Conservation (phyloP, 148 eudicot species). For the Chenopodium berlandieri region DNA sequence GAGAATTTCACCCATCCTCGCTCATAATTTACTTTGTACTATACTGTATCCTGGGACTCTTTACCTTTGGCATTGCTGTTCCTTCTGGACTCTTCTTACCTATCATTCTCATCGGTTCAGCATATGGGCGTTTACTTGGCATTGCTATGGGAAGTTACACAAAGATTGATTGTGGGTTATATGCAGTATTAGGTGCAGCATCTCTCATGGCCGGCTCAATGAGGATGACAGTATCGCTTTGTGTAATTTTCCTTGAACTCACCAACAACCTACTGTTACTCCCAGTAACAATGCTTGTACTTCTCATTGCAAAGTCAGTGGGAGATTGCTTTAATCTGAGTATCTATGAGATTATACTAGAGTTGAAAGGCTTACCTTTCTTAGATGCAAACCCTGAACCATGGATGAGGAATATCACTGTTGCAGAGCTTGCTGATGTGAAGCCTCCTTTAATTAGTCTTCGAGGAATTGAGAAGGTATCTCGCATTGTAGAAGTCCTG, state of each 20-base stretch:
- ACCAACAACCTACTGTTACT: slow-evolving; percentile 76
- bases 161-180: slow-evolving; percentile 67
- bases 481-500: slow-evolving; percentile 57
- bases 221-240: slow-evolving; percentile 93
- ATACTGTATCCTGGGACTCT: slow-evolving; percentile 65
- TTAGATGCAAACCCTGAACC: slow-evolving; percentile 76
- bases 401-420: slow-evolving; percentile 80
- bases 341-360: slow-evolving; percentile 80
- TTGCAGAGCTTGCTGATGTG: slow-evolving; percentile 68
- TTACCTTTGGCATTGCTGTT: slow-evolving; percentile 90
- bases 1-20: slow-evolving; percentile 49
- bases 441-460: slow-evolving; percentile 57
- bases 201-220: slow-evolving; percentile 94
- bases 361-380: slow-evolving; percentile 84
- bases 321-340: slow-evolving; percentile 84
- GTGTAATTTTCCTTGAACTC: slow-evolving; percentile 83
- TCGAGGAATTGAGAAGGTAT: slow-evolving; percentile 65
- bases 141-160: slow-evolving; percentile 59
- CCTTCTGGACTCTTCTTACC: slow-evolving; percentile 93
- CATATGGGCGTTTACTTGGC: slow-evolving; percentile 80
- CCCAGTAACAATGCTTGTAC: slow-evolving; percentile 83
- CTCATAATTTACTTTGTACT: slow-evolving; percentile 56
- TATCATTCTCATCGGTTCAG: slow-evolving; percentile 77
- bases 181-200: slow-evolving; percentile 85
- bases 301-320: slow-evolving; percentile 70